These are phyloP conservation scores for Exserohilum turcica DNA, from an alignment of 2,329 filamentous ascomycete species.

Conservation along the genomic window DNA sequence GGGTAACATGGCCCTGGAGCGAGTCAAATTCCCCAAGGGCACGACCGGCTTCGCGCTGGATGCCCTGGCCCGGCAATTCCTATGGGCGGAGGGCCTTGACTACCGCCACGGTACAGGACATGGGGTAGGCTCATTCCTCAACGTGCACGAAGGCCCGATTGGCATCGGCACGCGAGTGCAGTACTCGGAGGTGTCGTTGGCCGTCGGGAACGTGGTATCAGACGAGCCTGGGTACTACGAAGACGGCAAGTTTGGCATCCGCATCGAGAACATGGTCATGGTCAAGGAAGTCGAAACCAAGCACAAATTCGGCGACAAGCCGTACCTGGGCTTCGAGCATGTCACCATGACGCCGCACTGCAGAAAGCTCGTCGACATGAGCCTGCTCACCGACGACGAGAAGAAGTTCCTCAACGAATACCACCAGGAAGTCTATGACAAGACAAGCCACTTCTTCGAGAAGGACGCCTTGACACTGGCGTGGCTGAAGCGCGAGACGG, in stretches of 20 bases:
- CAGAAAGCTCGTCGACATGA: conserved; percentile 79
- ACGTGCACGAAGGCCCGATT: conserved; percentile 96
- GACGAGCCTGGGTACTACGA: conserved; percentile 98
- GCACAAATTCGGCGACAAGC: conserved; percentile 89
- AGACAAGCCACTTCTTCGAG: conserved; percentile 78
- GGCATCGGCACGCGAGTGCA: conserved; percentile 92
- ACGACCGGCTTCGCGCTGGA: conserved; percentile 94
- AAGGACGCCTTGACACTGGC: conserved; percentile 71
- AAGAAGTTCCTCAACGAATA: conserved; percentile 87
- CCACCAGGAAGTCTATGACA: conserved; percentile 78
- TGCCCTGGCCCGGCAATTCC: conserved; percentile 81
- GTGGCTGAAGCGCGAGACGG: conserved; percentile 90
- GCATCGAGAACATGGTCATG: conserved; percentile 95
- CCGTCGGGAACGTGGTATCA: conserved; percentile 92
- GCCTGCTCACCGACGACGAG: conserved; percentile 73
- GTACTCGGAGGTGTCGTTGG: conserved; percentile 86
- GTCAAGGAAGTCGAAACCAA: conserved; percentile 86
- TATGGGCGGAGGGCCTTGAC: conserved; percentile 92
- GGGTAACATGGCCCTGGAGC: conserved; percentile 87
- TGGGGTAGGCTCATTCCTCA: conserved; percentile 91
- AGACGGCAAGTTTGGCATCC: conserved; percentile 90
- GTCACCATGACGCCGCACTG: conserved; percentile 98
- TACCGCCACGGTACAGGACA: conserved; percentile 97
- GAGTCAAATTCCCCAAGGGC: conserved; percentile 88
- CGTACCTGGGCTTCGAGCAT: conserved; percentile 93